These are phyloP conservation scores for Exophiala sp. DNA, from an alignment of 2,329 filamentous ascomycete genomes.

Conservation along the genomic window DNA sequence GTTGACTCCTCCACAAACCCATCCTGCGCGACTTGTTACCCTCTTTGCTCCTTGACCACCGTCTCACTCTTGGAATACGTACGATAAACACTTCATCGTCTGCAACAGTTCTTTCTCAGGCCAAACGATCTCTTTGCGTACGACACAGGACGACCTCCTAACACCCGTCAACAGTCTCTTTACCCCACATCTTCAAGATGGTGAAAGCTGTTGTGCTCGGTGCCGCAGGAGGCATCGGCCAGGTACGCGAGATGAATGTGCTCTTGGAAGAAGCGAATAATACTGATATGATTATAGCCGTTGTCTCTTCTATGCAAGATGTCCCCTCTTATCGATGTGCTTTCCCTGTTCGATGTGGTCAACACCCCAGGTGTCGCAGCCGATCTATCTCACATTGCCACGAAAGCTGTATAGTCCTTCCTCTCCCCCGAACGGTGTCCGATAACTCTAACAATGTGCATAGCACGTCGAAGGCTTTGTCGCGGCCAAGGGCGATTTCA, in stretches of 20 bases:
- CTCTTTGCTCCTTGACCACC: not conserved
- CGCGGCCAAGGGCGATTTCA: slow-evolving; percentile 49
- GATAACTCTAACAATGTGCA: slow-evolving; percentile 30
- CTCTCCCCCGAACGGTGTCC: not conserved
- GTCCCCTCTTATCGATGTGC: slow-evolving; percentile 79
- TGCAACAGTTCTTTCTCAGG: not conserved
- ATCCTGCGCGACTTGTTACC: not conserved
- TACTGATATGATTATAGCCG: slow-evolving; percentile 53
- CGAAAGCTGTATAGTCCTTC: slow-evolving; percentile 59
- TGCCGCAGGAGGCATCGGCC: slow-evolving; percentile 96
- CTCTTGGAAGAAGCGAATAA: not conserved
- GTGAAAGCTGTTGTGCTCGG: slow-evolving; percentile 70
- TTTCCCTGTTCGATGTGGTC: slow-evolving; percentile 98
- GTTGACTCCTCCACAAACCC: slow-evolving; percentile 1
- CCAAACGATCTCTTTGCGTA: not conserved
- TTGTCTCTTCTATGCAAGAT: slow-evolving; percentile 94
- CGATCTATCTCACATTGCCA: slow-evolving; percentile 96
- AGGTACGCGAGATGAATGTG: slow-evolving; percentile 53
- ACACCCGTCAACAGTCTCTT: slow-evolving; percentile 7
- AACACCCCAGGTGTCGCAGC: slow-evolving; percentile 95
- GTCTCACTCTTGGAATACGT: not conserved
- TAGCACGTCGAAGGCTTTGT: slow-evolving; percentile 85
- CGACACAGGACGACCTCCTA: not conserved
- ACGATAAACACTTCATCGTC: not conserved
- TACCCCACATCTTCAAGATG: slow-evolving; percentile 36